Conservation (phyloP, 768 basidiomycete genomes). For the Tylopilus rubrobrunneus region DNA sequence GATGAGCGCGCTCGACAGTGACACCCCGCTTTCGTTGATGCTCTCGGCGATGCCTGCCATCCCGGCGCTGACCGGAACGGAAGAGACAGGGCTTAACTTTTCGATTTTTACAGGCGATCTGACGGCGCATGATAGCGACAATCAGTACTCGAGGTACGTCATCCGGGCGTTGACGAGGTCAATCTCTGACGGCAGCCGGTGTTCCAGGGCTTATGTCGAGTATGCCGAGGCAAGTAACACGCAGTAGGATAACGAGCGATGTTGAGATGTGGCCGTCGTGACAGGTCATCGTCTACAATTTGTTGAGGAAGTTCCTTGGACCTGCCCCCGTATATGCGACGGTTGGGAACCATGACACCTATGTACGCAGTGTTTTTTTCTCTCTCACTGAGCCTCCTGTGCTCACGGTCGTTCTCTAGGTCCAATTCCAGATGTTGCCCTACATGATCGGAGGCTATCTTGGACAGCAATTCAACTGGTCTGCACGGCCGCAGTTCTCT, state of each 20-base stretch:
- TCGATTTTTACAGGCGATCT: slow-evolving; percentile 65
- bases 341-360: slow-evolving; percentile 73
- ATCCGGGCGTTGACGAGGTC: background rate
- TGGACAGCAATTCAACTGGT: slow-evolving; percentile 40
- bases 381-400: background rate
- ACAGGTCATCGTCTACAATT: slow-evolving; percentile 53
- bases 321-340: slow-evolving; percentile 64
- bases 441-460: slow-evolving; percentile 33
- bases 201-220: slow-evolving; percentile 46
- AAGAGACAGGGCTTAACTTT: slow-evolving; percentile 56
- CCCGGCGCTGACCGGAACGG: slow-evolving; percentile 55
- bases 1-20: slow-evolving; percentile 37
- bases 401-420: background rate
- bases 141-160: slow-evolving; percentile 51
- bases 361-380: slow-evolving; percentile 33
- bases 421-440: slow-evolving; percentile 34
- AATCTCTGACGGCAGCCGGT: background rate
- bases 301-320: slow-evolving; percentile 56
- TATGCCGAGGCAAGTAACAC: slow-evolving; percentile 49
- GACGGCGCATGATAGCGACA: slow-evolving; percentile 65
- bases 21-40: slow-evolving; percentile 55
- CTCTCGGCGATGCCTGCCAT: slow-evolving; percentile 59
- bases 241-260: background rate
- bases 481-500: background rate
- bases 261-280: background rate